Evolutionary conservation across 1,284 basidiomycete genomes (phyloP).

Genomic region (Leccinum olivaceoglutinosum): DNA sequence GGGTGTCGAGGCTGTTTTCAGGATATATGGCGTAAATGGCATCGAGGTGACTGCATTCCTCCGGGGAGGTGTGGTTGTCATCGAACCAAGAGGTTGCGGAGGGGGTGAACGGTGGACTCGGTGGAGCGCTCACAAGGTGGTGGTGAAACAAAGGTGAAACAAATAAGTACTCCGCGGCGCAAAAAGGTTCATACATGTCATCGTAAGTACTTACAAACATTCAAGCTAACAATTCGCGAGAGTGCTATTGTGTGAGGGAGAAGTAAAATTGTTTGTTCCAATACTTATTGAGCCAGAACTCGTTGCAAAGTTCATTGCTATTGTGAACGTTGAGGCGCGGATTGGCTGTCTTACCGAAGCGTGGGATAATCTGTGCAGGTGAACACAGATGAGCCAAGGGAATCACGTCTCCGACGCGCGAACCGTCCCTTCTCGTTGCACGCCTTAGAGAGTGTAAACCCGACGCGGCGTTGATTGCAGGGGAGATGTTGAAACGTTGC

Average conservation of each 20-base stretch:
- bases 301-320: not conserved
- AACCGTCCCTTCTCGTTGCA: not conserved
- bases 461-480: not conserved
- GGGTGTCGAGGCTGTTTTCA: not conserved
- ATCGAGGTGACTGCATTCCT: not conserved
- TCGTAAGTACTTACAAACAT: too few species aligned
- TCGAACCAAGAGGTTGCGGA: not conserved
- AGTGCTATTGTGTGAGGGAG: not conserved
- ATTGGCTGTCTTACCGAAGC: not conserved
- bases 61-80: not conserved
- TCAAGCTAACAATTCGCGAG: too few species aligned
- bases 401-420: not conserved
- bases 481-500: not conserved
- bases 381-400: not conserved
- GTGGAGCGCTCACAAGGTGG: too few species aligned
- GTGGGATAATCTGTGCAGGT: not conserved
- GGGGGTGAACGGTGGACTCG: too few species aligned
- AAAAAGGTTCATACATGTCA: too few species aligned
- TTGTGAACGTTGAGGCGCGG: not conserved
- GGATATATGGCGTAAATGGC: not conserved
- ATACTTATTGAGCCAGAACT: not conserved
- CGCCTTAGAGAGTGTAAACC: not conserved
- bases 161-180: too few species aligned
- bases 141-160: not conserved
- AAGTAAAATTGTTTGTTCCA: not conserved